Evolutionary conservation across 257 asterid species (phyloP), one percentile per base, ranked within the genome.

Genomic region (Solanum corneliomulleri): DNA sequence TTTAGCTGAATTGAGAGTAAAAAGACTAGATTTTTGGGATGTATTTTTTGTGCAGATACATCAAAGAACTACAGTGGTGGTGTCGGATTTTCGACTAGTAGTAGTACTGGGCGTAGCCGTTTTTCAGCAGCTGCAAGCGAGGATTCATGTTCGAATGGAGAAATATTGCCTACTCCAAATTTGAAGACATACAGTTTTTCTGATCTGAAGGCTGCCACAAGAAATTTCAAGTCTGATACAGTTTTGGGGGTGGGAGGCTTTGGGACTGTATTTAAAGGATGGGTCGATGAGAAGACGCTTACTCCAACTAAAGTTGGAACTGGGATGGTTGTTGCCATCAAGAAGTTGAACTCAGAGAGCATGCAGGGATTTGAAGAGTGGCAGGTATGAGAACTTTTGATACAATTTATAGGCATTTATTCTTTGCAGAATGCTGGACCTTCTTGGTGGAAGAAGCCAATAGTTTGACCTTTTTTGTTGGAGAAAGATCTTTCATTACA

Each of bases 261-360:
- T 85, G 94, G 94, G 82, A 92, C 93, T 42, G 94, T 92, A 10
- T 92, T 33, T 58, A 92, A 91, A 87, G 94, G 94, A 29, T 92
- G 94, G 94, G 93, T 92, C 47, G 93, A 92, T 87, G 92, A 89
- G 87, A 91, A 87, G 85, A 91, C 92, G 10, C 88, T 89, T 84
- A 64, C 86, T 58, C 92, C 94, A 1, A 44, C 94, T 45, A 89
- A 66, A 83, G 10, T 74, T 69, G 93, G 93, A 47, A 71, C 64
- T 82, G 94, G 94, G 44, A 88, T 88, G 83, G 82, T 91, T 42
- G 94, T 92, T 89, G 94, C 94, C 35, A 92, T 92, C 85, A 92
- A 92, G 89, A 92, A 92, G 84, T 86, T 92, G 75, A 92, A 91
- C 77, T 35, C 88, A 0, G 93, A 91, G 69, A 91, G 94, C 83